These are phyloP conservation scores for Blastocystis sp. DNA, from an alignment of 352 stramenopile genomes.

Conservation along the genomic window DNA sequence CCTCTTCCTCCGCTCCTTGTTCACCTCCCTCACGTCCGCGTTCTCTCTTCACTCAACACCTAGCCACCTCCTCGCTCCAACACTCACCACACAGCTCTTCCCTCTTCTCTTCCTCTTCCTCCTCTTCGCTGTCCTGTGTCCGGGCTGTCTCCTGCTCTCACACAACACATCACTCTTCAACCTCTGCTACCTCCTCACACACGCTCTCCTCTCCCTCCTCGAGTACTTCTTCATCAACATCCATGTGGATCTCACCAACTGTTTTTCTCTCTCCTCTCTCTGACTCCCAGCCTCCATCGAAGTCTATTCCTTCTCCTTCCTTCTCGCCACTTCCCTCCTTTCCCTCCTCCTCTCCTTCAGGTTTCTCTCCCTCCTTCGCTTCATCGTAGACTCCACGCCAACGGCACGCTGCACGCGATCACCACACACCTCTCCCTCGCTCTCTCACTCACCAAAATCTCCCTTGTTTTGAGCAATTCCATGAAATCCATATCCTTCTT, in stretches of 20 bases:
- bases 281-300: slow-evolving; percentile 45
- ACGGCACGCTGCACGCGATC: neutral
- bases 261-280: neutral
- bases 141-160: slow-evolving; percentile 1
- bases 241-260: slow-evolving; percentile 40
- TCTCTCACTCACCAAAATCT: slow-evolving; percentile 7
- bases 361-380: neutral
- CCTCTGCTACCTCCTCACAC: neutral
- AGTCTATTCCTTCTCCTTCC: slow-evolving; percentile 58
- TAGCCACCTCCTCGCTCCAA: slow-evolving; percentile 1
- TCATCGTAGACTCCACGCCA: neutral
- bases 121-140: neutral
- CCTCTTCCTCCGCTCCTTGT: neutral
- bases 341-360: slow-evolving; percentile 13
- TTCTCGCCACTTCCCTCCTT: slow-evolving; percentile 44
- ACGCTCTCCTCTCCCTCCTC: neutral
- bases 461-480: slow-evolving; percentile 52
- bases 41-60: neutral
- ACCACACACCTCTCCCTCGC: slow-evolving; percentile 15
- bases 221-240: slow-evolving; percentile 70
- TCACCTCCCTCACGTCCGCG: neutral
- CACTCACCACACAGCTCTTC: slow-evolving; percentile 7
- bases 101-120: slow-evolving; percentile 13
- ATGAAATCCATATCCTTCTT: neutral
- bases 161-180: slow-evolving; percentile 15